These are phyloP conservation scores for Amphibolis antarctica DNA, from an alignment of 106 monocot species.

Conservation along the genomic window DNA sequence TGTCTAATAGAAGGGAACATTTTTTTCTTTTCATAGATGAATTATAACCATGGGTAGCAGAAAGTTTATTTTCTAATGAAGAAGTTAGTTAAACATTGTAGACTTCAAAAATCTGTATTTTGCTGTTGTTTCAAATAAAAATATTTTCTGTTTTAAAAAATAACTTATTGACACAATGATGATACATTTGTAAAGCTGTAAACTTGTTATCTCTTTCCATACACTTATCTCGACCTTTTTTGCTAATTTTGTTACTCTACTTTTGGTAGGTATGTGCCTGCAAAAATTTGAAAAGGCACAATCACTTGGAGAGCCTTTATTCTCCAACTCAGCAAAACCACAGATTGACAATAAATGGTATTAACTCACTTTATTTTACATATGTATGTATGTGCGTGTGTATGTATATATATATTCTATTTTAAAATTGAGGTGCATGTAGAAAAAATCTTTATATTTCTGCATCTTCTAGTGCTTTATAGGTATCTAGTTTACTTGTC, in stretches of 20 bases:
- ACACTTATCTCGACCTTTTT: not conserved
- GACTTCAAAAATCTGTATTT: too few relatives aligned
- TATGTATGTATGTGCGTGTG: not conserved
- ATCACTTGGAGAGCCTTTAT: conserved; percentile 48
- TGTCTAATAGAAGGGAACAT: too few relatives aligned
- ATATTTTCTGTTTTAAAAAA: too few relatives aligned
- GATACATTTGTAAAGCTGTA: not conserved
- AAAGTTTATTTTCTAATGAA: too few relatives aligned
- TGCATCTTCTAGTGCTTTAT: too few relatives aligned
- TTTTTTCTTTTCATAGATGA: too few relatives aligned
- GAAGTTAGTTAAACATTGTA: too few relatives aligned
- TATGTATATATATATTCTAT: not conserved
- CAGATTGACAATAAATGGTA: conserved; percentile 82
- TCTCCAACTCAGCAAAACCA: conserved; percentile 55
- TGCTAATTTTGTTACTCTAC: not conserved
- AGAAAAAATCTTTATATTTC: not conserved
- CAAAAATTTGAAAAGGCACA: conserved; percentile 44
- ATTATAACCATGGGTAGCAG: too few relatives aligned
- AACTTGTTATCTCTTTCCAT: not conserved
- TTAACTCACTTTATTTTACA: too few relatives aligned
- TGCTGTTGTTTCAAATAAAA: too few relatives aligned
- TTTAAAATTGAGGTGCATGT: not conserved
- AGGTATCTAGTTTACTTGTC: too few relatives aligned
- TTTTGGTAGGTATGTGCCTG: conserved; percentile 58
- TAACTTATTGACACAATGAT: not conserved